phyloP scores from a whole-genome alignment of 1,284 basidiomycete genomes.

The Melampsora larici-populina region DNA sequence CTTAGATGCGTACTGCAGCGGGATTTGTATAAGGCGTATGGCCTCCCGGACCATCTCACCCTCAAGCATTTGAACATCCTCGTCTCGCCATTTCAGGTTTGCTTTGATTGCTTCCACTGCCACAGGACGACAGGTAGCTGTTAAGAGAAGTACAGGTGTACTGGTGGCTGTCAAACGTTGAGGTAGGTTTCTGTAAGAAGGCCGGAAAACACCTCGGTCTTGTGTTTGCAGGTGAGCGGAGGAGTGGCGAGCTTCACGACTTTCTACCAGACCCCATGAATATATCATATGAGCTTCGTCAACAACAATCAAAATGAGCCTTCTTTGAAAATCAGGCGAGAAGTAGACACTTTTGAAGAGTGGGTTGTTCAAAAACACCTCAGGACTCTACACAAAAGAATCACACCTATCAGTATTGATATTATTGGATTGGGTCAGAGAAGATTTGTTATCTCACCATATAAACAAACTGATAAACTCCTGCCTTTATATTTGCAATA shows the following conservation, averaged over 20 bases:
- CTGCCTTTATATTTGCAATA: not conserved
- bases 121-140: not conserved
- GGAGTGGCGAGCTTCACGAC: not conserved
- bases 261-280: not conserved
- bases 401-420: too few relatives aligned
- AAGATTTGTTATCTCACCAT: not conserved
- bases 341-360: not conserved
- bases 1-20: not conserved
- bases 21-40: not conserved
- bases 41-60: not conserved
- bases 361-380: not conserved
- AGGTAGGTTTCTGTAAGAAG: slow-evolving; percentile 5
- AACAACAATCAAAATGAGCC: not conserved
- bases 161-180: not conserved
- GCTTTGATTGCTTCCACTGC: slow-evolving; percentile 15
- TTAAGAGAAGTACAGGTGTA: not conserved
- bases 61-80: too few relatives aligned
- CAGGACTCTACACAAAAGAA: not conserved
- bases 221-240: not conserved
- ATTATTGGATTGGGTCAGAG: too few relatives aligned
- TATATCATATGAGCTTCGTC: too few relatives aligned
- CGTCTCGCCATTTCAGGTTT: slow-evolving; percentile 14
- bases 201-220: not conserved
- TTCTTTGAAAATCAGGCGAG: not conserved
- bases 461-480: not conserved